phyloP scores from a whole-genome alignment of 2,329 filamentous ascomycete genomes.

The Pyrenophora tritici-repentis region DNA sequence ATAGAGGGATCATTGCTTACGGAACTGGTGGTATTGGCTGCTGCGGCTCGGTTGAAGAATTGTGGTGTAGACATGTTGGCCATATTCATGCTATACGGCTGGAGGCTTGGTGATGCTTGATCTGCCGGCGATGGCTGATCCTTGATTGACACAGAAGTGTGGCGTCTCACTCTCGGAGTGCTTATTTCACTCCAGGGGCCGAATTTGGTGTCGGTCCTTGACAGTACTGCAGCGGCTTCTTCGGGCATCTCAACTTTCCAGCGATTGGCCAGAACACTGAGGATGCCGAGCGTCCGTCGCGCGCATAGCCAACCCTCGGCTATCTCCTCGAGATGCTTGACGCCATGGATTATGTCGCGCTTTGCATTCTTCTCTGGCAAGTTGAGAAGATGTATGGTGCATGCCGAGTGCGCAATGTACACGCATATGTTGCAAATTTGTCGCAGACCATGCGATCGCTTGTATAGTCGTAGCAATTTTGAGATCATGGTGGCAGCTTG shows the following conservation, averaged over 20 bases:
- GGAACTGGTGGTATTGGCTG: slow-evolving; percentile 26
- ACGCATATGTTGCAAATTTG: slow-evolving; percentile 97
- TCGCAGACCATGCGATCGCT: slow-evolving; percentile 84
- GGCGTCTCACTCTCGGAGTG: slow-evolving; percentile 30
- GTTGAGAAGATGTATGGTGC: slow-evolving; percentile 92
- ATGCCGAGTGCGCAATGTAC: slow-evolving; percentile 93
- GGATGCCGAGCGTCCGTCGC: slow-evolving; percentile 79
- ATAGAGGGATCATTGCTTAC: slow-evolving; percentile 30
- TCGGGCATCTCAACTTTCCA: slow-evolving; percentile 88
- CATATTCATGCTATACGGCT: slow-evolving; percentile 40
- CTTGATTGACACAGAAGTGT: slow-evolving; percentile 21
- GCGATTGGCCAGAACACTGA: slow-evolving; percentile 83
- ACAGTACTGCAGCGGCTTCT: slow-evolving; percentile 77
- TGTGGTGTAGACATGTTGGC: slow-evolving; percentile 30
- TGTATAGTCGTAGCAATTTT: slow-evolving; percentile 92
- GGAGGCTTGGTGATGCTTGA: slow-evolving; percentile 32
- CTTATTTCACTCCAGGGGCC: slow-evolving; percentile 60
- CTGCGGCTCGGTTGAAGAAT: slow-evolving; percentile 26
- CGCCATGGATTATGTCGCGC: slow-evolving; percentile 85
- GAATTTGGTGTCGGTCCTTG: slow-evolving; percentile 78
- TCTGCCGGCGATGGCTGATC: slow-evolving; percentile 27
- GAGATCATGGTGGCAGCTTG: slow-evolving; percentile 88
- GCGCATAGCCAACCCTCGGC: slow-evolving; percentile 94
- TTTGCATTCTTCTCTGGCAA: slow-evolving; percentile 89
- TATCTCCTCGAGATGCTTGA: slow-evolving; percentile 93